Conservation (phyloP, 1,139 yeast genomes). For the Candida albicans region DNA sequence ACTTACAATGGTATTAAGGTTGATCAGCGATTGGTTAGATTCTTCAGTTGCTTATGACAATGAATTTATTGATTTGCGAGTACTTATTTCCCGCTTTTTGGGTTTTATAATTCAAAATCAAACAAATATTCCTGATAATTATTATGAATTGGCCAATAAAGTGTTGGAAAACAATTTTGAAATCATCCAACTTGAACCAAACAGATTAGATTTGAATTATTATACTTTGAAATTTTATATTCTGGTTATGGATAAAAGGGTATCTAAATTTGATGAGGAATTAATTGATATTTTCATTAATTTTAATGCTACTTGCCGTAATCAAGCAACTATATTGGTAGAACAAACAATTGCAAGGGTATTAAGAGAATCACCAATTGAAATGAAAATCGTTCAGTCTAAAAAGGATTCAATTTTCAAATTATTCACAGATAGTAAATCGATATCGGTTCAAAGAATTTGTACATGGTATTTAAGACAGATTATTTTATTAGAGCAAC, state of each 20-base stretch:
- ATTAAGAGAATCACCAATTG: constrained; percentile 9
- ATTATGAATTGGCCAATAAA: constrained; percentile 35
- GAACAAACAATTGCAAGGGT: constrained; percentile 34
- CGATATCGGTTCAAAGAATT: constrained; percentile 33
- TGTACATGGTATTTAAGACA: constrained; percentile 36
- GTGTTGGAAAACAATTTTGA: constrained; percentile 55
- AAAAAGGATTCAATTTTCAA: constrained; percentile 21
- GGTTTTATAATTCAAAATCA: constrained; percentile 24
- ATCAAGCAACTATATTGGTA: constrained; percentile 35
- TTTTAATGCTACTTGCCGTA: constrained; percentile 10
- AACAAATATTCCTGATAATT: constrained; percentile 29
- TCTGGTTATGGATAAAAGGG: constrained; percentile 14
- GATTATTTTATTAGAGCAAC: constrained; percentile 43
- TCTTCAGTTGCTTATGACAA: constrained; percentile 61
- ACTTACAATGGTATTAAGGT: constrained; percentile 56
- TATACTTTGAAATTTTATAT: constrained; percentile 46
- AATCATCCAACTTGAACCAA: constrained; percentile 39
- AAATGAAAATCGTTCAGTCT: constrained; percentile 15
- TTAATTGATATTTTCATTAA: constrained; percentile 34
- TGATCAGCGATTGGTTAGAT: constrained; percentile 57
- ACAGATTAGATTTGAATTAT: constrained; percentile 45
- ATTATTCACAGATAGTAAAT: constrained; percentile 23
- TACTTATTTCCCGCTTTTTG: constrained; percentile 53
- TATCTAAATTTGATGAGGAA: constrained; percentile 26
- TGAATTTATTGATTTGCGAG: constrained; percentile 50